Evolutionary conservation across 495 filamentous ascomycete species (phyloP).

Genomic region (Talaromyces adpressus): DNA sequence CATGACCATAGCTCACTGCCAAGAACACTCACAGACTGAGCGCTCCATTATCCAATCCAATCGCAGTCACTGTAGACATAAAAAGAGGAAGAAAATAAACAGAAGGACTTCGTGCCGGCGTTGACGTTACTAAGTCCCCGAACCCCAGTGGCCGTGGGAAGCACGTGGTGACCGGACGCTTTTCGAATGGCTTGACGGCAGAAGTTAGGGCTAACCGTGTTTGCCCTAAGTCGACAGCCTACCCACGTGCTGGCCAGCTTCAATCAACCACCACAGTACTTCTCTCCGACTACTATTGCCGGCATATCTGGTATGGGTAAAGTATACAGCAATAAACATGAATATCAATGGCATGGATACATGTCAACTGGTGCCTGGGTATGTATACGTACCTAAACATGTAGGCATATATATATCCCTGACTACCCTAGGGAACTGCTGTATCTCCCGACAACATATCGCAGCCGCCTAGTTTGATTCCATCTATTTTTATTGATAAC

Average conservation of each 20-base stretch:
- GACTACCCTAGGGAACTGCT: too few species aligned
- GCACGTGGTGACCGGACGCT: not conserved
- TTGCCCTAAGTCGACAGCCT: not conserved
- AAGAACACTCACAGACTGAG: not conserved
- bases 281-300: slow-evolving; percentile 12
- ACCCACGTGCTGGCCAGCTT: not conserved
- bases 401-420: not conserved
- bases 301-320: not conserved
- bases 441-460: too few species aligned
- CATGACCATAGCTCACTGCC: not conserved
- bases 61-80: not conserved
- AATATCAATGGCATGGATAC: not conserved
- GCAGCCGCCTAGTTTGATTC: too few species aligned
- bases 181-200: not conserved
- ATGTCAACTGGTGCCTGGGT: not conserved
- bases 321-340: not conserved
- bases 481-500: too few species aligned
- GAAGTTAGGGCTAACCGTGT: not conserved
- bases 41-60: not conserved
- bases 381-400: not conserved
- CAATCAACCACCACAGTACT: slow-evolving; percentile 10
- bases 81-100: not conserved
- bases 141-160: not conserved
- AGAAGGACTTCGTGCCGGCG: not conserved
- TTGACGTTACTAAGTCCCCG: not conserved